Evolutionary conservation across 108 stramenopile genomes (phyloP), one percentile per base, ranked within the genome.

Genomic region (Seminavis robusta): DNA sequence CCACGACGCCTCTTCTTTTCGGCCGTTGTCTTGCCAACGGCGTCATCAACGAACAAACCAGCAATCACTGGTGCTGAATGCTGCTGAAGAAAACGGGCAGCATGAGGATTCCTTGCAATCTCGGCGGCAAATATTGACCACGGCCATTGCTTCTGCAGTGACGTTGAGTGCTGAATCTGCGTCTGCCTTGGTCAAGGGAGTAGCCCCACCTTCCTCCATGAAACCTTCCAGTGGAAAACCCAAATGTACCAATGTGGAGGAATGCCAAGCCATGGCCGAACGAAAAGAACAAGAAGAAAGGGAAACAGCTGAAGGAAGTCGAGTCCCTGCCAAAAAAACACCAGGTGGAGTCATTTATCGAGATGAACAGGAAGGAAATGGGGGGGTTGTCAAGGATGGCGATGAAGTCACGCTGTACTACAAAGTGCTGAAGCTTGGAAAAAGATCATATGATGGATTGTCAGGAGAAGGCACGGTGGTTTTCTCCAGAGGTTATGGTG

Each of bases 391-490:
- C 31, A 65, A 73, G 29, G 58, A 41, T 4, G 90, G 90, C 3
- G 83, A 91, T 59, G 40, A 59, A 16, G 81, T 81, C 0, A 47
- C 53, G 24, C 30, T 91, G 17, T 76, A 71, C 55, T 86, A 70
- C 80, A 87, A 81, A 60, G 88, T 90, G 1, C 64, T 94, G 17
- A 94, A 94, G 42, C 56, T 89, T 10, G 92, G 92, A 10, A 94
- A 94, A 56, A 66, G 92, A 19, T 79, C 77, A 24, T 90, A 84
- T 47, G 92, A 94, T 70, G 92, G 92, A 1, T 32, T 94, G 26
- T 75, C 70, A 56, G 92, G 92, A 19, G 88, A 94, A 64, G 92
- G 88, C n/a, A 94, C 92, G 7, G 88, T 82, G 15, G 80, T 86
- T 4, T 86, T 86, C 68, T 83, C 81, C 1, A 56, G 81, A 44